These are phyloP conservation scores for Mycena crocata DNA, from an alignment of 768 basidiomycete species.

Conservation along the genomic window DNA sequence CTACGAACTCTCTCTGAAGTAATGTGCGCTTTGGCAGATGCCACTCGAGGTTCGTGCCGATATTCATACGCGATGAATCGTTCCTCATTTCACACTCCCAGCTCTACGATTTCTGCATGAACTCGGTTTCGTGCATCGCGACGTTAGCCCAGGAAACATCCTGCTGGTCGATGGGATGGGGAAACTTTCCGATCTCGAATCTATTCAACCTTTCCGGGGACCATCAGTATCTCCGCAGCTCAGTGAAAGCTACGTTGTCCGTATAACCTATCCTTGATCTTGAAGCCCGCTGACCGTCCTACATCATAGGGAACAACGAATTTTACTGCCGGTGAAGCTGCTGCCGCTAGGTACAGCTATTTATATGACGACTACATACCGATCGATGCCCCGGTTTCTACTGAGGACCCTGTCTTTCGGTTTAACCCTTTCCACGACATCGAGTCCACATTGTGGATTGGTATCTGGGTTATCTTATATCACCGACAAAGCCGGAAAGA, in stretches of 20 bases:
- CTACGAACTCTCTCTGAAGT: not conserved
- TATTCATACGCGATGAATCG: not conserved
- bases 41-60: not conserved
- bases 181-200: not conserved
- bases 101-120: not conserved
- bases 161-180: not conserved
- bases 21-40: not conserved
- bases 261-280: too few species aligned
- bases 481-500: not conserved
- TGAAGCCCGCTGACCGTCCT: too few species aligned
- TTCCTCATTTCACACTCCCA: not conserved
- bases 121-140: not conserved
- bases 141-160: not conserved
- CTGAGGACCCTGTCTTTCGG: not conserved
- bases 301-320: too few species aligned
- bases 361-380: too few species aligned
- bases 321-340: too few species aligned
- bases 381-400: too few species aligned
- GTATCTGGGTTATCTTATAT: not conserved
- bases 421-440: not conserved
- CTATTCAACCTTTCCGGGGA: too few species aligned
- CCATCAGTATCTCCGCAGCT: too few species aligned
- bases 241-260: too few species aligned
- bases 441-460: not conserved
- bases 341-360: too few species aligned